Conservation (phyloP, 768 basidiomycete genomes). For the Lyophyllum atratum region DNA sequence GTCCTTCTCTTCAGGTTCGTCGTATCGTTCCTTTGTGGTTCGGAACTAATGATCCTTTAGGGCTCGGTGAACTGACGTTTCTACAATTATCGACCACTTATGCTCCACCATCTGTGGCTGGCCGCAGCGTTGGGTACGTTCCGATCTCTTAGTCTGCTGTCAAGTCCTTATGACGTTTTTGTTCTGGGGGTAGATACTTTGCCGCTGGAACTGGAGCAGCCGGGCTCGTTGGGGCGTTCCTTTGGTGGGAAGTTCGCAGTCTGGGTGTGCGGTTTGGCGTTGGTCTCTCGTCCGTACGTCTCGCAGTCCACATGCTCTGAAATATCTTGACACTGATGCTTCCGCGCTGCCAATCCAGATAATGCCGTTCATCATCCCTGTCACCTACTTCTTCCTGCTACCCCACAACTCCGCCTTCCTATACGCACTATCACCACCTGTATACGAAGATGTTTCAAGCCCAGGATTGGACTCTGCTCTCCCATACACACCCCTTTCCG, state of each 20-base stretch:
- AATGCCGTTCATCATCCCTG: constrained; percentile 78
- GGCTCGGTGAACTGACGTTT: constrained; percentile 93
- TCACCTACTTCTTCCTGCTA: constrained; percentile 77
- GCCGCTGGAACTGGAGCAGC: constrained; percentile 94
- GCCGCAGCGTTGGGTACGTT: constrained; percentile 78
- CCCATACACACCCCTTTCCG: constrained; percentile 47
- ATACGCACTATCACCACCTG: constrained; percentile 33
- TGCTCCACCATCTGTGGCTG: constrained; percentile 64
- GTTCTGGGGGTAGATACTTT: constrained; percentile 63
- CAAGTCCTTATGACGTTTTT: not conserved
- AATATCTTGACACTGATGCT: not conserved
- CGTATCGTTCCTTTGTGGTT: not conserved
- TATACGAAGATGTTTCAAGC: constrained; percentile 38
- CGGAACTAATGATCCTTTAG: constrained; percentile 34
- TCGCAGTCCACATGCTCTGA: not conserved
- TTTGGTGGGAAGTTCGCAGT: constrained; percentile 93
- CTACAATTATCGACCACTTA: constrained; percentile 90
- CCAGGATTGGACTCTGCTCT: constrained; percentile 26
- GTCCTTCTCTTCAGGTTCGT: constrained; percentile 80
- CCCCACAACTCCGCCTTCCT: constrained; percentile 60
- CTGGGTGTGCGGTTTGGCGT: constrained; percentile 85
- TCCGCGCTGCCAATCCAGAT: constrained; percentile 46
- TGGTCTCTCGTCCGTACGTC: constrained; percentile 75
- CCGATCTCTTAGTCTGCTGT: not conserved
- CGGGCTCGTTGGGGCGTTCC: constrained; percentile 85